Percentiles rank a stretch among this genome's conserved stretches.
These are phyloP conservation scores for Leccinellum luteum DNA, from an alignment of 768 basidiomycete species.

Conservation along the genomic window DNA sequence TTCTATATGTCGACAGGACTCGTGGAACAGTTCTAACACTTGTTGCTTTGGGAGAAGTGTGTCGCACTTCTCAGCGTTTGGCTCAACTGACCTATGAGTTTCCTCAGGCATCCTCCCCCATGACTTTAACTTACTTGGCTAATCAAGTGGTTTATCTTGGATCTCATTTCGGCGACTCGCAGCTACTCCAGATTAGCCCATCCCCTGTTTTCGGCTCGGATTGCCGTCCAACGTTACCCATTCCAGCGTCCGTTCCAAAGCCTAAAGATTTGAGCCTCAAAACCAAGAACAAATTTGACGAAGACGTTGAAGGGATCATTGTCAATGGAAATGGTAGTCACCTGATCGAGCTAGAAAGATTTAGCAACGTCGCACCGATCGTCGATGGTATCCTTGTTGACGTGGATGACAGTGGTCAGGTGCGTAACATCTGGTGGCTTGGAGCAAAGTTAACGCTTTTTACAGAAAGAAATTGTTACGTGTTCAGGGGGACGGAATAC, in stretches of 20 bases:
- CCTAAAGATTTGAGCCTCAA: slow-evolving; percentile 36
- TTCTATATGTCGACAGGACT: slow-evolving; percentile 54
- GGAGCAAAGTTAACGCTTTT: not conserved
- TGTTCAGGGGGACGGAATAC: slow-evolving; percentile 80
- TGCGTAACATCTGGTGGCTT: slow-evolving; percentile 27
- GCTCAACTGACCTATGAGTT: slow-evolving; percentile 6
- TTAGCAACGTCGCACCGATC: slow-evolving; percentile 81
- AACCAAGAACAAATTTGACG: slow-evolving; percentile 34
- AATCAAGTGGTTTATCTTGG: slow-evolving; percentile 73
- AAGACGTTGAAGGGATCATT: slow-evolving; percentile 41
- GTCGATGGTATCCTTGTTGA: slow-evolving; percentile 78
- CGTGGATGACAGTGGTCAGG: slow-evolving; percentile 67
- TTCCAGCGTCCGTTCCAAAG: slow-evolving; percentile 46
- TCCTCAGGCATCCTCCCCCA: slow-evolving; percentile 65
- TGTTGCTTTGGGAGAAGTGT: slow-evolving; percentile 71
- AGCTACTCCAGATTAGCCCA: slow-evolving; percentile 59
- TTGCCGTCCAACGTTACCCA: slow-evolving; percentile 44
- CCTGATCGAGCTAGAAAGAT: slow-evolving; percentile 60
- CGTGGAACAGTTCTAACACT: slow-evolving; percentile 43
- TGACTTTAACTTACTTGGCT: slow-evolving; percentile 67
- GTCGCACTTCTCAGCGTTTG: slow-evolving; percentile 5
- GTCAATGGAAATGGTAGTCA: slow-evolving; percentile 53
- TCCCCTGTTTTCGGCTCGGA: slow-evolving; percentile 41
- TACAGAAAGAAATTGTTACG: slow-evolving; percentile 76
- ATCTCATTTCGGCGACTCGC: slow-evolving; percentile 80